Evolutionary conservation across 2,329 filamentous ascomycete genomes (phyloP), one percentile per base, ranked within the genome.

Genomic region (Monosporascus sp.): DNA sequence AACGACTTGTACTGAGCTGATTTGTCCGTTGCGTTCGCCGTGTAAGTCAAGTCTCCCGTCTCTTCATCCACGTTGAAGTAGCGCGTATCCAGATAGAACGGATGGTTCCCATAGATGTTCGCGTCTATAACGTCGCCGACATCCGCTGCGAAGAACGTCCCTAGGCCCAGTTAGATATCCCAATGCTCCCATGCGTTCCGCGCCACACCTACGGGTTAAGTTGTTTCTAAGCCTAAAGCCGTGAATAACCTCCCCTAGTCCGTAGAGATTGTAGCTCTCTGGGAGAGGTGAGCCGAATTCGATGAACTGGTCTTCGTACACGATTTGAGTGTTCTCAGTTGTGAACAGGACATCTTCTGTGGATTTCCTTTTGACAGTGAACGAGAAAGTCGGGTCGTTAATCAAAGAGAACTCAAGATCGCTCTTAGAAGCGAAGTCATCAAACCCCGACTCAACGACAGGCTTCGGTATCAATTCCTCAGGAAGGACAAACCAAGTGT

Each of bases 231-330:
- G 76, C 38, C 86, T 77, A 38, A 92, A 75, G 16, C 81, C 81
- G 61, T 88, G 86, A 34, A 92, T 88, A 1, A 82, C 80, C 70
- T 92, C 88, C 17, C 87, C 87, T 27, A 92, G 73, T 1, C 88
- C 88, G 56, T 91, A 90, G 0, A 91, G 66, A 58, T 91, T 91
- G 69, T 91, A 91, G 49, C 87, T 80, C 54, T 86, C 77, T 0
- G 87, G 87, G 16, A 91, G 67, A 26, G 76, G 66, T 19, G 84
- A 86, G 5, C 78, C 78, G 59, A 92, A 86, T 61, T 91, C 88
- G 43, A 91, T 81, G 67, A 90, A 92, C 62, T 92, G 88, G 59
- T 91, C 80, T 64, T 91, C 87, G 62, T 83, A 92, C 0, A 92
- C 82, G 16, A 92, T 70, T 11, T 82, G 78, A 2, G 76, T 82